These are phyloP conservation scores for Echria macrotheca DNA, from an alignment of 495 filamentous ascomycete species.

Conservation along the genomic window DNA sequence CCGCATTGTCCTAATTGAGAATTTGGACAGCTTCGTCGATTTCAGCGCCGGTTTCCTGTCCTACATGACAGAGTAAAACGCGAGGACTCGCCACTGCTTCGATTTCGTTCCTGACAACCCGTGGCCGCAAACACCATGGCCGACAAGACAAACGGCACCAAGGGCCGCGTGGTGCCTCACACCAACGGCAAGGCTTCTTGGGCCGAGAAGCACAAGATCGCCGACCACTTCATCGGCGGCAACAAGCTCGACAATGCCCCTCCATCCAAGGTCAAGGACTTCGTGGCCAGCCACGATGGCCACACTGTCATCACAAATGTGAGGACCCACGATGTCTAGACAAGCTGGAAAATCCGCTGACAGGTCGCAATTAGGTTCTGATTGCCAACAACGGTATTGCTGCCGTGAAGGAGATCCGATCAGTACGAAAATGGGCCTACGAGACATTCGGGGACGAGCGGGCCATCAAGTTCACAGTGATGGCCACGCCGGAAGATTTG, in stretches of 20 bases:
- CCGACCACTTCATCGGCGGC: conserved; percentile 92
- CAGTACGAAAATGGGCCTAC: conserved; percentile 99
- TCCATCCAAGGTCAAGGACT: conserved; percentile 84
- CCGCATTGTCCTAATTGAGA: background rate
- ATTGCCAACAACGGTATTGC: conserved; percentile 99
- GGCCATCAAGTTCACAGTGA: conserved; percentile 98
- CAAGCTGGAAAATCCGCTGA: too few species aligned
- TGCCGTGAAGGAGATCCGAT: conserved; percentile 97
- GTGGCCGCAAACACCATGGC: conserved; percentile 42
- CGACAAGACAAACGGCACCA: conserved; percentile 28
- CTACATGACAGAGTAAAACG: conserved; percentile 8
- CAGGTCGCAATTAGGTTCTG: conserved; percentile 84
- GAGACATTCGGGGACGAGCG: conserved; percentile 97
- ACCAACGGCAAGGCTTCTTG: conserved; percentile 51
- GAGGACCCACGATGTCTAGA: too few species aligned
- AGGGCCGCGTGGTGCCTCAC: conserved; percentile 32
- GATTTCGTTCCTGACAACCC: background rate
- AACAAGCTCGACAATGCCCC: conserved; percentile 76
- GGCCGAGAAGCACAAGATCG: conserved; percentile 71
- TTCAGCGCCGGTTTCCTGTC: too few species aligned
- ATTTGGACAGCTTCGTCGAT: background rate
- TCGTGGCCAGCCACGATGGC: conserved; percentile 80
- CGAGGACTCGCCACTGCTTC: background rate
- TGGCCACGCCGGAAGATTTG: conserved; percentile 99
- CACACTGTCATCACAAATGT: conserved; percentile 98